Evolutionary conservation across 2,329 filamentous ascomycete genomes (phyloP).

Genomic region (Geosmithia flava): DNA sequence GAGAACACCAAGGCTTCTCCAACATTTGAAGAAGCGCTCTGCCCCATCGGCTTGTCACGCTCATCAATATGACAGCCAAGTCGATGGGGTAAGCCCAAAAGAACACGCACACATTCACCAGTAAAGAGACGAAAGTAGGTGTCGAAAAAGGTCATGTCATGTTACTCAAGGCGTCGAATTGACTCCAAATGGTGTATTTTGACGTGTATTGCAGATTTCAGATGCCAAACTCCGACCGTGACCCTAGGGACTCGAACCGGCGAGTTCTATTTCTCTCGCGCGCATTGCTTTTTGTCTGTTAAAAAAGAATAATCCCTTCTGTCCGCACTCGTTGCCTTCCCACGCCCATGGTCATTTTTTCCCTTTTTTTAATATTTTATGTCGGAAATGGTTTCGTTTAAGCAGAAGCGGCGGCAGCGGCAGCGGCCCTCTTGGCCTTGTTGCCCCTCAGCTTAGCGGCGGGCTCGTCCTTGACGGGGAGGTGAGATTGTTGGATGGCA

Average conservation of each 20-base stretch:
- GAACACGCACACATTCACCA: no score
- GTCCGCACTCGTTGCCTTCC: background rate
- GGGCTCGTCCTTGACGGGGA: conserved; percentile 61
- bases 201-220: background rate
- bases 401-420: conserved; percentile 3
- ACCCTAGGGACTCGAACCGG: conserved; percentile 1
- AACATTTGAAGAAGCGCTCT: no score
- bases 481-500: conserved; percentile 71
- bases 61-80: no score
- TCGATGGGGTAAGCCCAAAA: no score
- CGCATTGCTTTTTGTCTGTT: no score
- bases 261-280: background rate
- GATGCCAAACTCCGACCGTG: conserved; percentile 3
- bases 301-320: background rate
- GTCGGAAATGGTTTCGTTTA: background rate
- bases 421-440: conserved; percentile 61
- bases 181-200: background rate
- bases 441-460: conserved; percentile 66
- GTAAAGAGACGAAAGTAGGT: background rate
- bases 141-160: background rate
- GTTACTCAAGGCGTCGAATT: background rate
- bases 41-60: no score
- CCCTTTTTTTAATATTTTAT: no score
- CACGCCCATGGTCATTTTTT: background rate
- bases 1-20: no score